Conservation (phyloP, 805 yeast genomes). For the Peterozyma toletana region DNA sequence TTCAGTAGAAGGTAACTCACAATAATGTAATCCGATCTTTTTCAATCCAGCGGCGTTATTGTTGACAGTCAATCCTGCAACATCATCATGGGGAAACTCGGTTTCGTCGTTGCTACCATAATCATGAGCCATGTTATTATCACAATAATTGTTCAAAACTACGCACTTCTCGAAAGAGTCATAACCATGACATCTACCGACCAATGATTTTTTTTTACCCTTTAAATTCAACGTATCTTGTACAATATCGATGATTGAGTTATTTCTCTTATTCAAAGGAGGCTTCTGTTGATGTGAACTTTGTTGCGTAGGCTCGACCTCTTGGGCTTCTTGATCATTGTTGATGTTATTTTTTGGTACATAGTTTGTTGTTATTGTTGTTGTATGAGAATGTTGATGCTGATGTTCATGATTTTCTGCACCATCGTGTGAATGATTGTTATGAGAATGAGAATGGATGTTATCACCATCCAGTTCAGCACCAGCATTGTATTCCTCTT, state of each 20-base stretch:
- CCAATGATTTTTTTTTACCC: conserved; percentile 7
- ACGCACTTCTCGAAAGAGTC: conserved; percentile 12
- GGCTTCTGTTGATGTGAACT: not conserved
- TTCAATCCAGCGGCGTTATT: not conserved
- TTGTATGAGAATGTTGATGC: conserved; percentile 11
- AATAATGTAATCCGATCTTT: conserved; percentile 17
- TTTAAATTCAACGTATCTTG: conserved; percentile 15
- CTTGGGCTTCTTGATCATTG: not conserved
- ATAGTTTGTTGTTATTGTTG: not conserved
- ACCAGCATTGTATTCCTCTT: not conserved
- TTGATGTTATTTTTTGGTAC: not conserved
- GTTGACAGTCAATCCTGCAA: not conserved
- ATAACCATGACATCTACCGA: conserved; percentile 22
- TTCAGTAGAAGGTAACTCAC: conserved; percentile 25
- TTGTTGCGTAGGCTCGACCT: not conserved
- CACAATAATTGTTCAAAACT: not conserved
- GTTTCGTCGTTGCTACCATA: not conserved
- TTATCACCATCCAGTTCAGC: not conserved
- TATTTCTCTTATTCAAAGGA: conserved; percentile 5
- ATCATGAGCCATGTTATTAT: not conserved
- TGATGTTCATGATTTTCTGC: conserved; percentile 7
- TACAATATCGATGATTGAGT: conserved; percentile 17
- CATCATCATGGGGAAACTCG: not conserved
- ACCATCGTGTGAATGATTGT: conserved; percentile 1
- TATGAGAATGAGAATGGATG: conserved; percentile 3